phyloP scores from a whole-genome alignment of 2,329 filamentous ascomycete genomes.

The Pseudocercospora musae region DNA sequence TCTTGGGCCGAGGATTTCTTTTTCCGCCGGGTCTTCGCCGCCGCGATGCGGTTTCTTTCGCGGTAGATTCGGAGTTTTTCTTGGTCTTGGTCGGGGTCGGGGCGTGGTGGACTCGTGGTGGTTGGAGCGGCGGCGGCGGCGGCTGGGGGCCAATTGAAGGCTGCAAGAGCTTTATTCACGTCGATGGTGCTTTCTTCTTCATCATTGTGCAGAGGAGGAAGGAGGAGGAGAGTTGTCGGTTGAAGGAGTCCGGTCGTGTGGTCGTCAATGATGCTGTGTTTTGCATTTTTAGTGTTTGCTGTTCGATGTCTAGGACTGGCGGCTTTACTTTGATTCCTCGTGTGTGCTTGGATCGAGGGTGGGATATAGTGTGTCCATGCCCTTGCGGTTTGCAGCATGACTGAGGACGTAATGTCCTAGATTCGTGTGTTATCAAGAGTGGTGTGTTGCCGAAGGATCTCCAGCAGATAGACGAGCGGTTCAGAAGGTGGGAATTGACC shows the following conservation, averaged over 20 bases:
- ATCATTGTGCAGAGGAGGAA: not conserved
- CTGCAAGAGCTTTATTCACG: not conserved
- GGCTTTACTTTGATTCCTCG: not conserved
- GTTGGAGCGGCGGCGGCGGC: no score
- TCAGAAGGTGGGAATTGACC: not conserved
- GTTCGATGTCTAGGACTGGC: no score
- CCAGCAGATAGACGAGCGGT: not conserved
- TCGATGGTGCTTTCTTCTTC: not conserved
- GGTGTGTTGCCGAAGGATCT: not conserved
- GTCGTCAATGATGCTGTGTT: not conserved
- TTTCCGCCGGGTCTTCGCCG: conserved; percentile 12
- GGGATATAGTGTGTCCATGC: not conserved
- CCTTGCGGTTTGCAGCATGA: not conserved
- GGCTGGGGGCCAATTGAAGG: not conserved
- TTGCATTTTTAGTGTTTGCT: no score
- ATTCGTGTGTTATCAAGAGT: not conserved
- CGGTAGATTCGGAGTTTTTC: conserved; percentile 8
- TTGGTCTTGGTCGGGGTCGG: no score
- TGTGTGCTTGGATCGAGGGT: not conserved
- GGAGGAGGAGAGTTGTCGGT: not conserved
- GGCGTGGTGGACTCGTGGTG: no score
- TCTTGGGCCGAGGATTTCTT: conserved; percentile 12
- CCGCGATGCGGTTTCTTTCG: conserved; percentile 11
- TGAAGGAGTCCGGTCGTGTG: not conserved
- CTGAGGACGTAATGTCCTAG: not conserved